Percentiles rank a stretch among this genome's conserved stretches.
Evolutionary conservation across 306 rosid species (phyloP).

Genomic region (Myrica gale): DNA sequence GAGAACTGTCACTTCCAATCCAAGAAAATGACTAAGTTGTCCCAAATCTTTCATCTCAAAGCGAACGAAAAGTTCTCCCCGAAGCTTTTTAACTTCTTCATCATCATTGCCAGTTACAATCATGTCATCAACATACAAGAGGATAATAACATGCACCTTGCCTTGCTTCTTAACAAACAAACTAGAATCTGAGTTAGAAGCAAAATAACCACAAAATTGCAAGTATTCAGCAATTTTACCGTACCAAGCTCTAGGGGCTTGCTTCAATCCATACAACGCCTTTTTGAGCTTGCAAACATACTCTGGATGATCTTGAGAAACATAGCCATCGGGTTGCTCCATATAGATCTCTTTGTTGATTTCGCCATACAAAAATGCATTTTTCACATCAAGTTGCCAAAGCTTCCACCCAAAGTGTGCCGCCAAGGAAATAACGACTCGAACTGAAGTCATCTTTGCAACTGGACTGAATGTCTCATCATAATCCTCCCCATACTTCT

Average conservation of each 20-base stretch:
- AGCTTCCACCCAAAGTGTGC: not conserved
- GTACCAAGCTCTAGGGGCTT: too few species aligned
- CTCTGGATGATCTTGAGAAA: not conserved
- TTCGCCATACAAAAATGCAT: not conserved
- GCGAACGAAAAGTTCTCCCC: not conserved
- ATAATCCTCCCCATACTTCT: not conserved
- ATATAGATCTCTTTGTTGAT: not conserved
- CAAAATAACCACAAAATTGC: not conserved
- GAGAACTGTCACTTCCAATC: too few species aligned
- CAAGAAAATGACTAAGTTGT: not conserved
- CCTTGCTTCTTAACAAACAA: not conserved
- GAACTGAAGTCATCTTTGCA: not conserved
- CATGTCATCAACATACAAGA: constrained; percentile 12
- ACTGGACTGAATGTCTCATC: constrained; percentile 8
- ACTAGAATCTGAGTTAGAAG: not conserved
- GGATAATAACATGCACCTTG: not conserved
- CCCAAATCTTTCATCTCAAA: constrained; percentile 16
- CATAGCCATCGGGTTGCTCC: not conserved
- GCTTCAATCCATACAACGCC: too few species aligned
- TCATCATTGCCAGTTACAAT: not conserved
- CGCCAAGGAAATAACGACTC: not conserved
- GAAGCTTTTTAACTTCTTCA: not conserved
- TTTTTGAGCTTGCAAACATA: not conserved
- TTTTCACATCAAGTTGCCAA: constrained; percentile 6
- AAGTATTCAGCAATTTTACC: too few species aligned